Base-by-base conservation (phyloP, 2,329 filamentous ascomycete genomes). In the Endocalyx cinctus region DNA sequence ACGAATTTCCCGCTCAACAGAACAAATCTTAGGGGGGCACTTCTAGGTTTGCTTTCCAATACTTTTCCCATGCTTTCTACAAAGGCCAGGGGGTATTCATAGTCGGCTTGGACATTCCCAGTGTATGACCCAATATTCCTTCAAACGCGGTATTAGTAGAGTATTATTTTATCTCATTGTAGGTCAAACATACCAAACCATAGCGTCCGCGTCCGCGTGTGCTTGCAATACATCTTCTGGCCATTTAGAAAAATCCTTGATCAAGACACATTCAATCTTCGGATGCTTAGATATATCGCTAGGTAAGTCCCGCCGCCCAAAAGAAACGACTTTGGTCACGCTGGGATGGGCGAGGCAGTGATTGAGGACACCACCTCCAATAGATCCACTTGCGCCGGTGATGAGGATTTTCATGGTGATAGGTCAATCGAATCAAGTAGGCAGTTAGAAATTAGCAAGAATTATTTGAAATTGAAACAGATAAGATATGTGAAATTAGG, bases 381-480 rank as follows among this genome's bases (percentile, higher is more conserved):
- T 59, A 5, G 42, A 48, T 2, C 59, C 59, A 10, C 46, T 57
- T 1, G 56, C 59, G 18, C 59, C 59, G 11, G 48, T 45, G 12
- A 62, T 46, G 25, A 62, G 56, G 31, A 62, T 37, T 31, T 62
- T 62, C 59, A 62, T 62, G 6, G 25, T 29, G n/a, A 18, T 20
- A 14, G 20, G n/a, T n/a, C n/a, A n/a, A n/a, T n/a, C n/a, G n/a
- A n/a, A n/a, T n/a, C n/a, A n/a, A n/a, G n/a, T n/a, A n/a, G n/a
- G n/a, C n/a, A n/a, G n/a, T n/a, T n/a, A n/a, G n/a, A n/a, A n/a
- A n/a, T n/a, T n/a, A n/a, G n/a, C n/a, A n/a, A n/a, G n/a, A n/a
- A n/a, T n/a, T n/a, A n/a, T n/a, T n/a, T n/a, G n/a, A n/a, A n/a
- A n/a, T n/a, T n/a, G n/a, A n/a, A n/a, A n/a, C n/a, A n/a, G n/a